Conservation (phyloP, 768 basidiomycete species). For the Leccinum subgranulosum region DNA sequence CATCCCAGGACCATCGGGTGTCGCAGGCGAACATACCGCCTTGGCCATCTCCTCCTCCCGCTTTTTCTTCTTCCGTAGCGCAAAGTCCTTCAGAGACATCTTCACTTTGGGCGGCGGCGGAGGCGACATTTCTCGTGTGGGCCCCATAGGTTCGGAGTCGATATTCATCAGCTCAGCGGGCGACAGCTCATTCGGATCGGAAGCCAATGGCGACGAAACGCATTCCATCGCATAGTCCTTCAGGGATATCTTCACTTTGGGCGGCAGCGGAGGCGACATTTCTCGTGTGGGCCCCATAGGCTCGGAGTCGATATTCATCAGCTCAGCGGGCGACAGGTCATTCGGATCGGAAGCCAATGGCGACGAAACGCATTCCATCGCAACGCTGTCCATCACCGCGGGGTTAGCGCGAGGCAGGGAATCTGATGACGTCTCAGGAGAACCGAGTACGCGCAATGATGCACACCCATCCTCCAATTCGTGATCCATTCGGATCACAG, state of each 20-base stretch:
- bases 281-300: constrained; percentile 6
- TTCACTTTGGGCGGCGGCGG: constrained; percentile 45
- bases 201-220: background rate
- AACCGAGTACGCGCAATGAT: background rate
- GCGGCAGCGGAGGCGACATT: constrained; percentile 27
- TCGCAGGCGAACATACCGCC: too few relatives aligned
- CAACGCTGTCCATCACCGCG: background rate
- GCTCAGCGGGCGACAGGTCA: constrained; percentile 9
- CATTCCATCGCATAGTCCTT: background rate
- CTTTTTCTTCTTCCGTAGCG: constrained; percentile 50
- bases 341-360: background rate
- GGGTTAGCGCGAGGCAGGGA: background rate
- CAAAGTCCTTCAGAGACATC: constrained; percentile 57
- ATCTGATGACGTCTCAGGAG: constrained; percentile 1
- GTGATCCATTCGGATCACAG: background rate
- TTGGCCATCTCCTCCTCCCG: constrained; percentile 43
- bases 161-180: constrained; percentile 9
- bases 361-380: background rate
- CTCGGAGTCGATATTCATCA: background rate
- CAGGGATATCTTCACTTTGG: constrained; percentile 54
- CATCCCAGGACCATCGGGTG: too few relatives aligned
- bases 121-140: constrained; percentile 22
- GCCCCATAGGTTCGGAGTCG: background rate
- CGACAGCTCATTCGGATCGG: constrained; percentile 1
- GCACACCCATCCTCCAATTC: background rate